Base-by-base conservation (phyloP, 169 alveolate genomes). In the Hepatocystis sp. region DNA sequence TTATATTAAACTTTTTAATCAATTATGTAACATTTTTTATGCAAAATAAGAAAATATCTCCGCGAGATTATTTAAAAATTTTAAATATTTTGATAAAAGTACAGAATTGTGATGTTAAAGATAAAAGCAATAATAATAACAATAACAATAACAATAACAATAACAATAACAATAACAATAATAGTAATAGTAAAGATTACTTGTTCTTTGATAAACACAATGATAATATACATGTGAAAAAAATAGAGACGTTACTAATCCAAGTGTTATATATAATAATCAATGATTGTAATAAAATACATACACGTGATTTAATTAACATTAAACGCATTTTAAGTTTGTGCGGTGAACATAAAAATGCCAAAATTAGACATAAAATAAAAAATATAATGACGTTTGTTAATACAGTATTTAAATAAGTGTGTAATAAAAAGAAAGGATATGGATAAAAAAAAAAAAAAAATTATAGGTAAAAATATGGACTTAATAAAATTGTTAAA, bases 51-150 rank as follows among this genome's bases (percentile, higher is more conserved):
- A 65, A 60, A 40, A 17, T 81, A 11, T 49, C 58, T n/a, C 63
- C 89, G 10, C 60, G 84, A 49, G 89, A 81, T 81, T 61, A 17
- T 81, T 67, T 84, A 28, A 81, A 81, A 55, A 34, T 81, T 81
- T 42, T 81, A 55, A 63, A 47, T 21, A 61, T 81, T 36, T 25
- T 81, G 4, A 13, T 61, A 10, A 81, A 81, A 49, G 30, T 81
- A n/a, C n/a, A n/a, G n/a, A n/a, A n/a, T n/a, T n/a, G n/a, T n/a
- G n/a, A n/a, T n/a, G n/a, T n/a, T n/a, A n/a, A n/a, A n/a, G n/a
- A n/a, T 1, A 2, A 7, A 17, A n/a, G 19, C 25, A 10, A 11
- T 13, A 21, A 30, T 17, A 39, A 27, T 17, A 44, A 4, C 44
- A 25, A 51, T 3, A 52, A 17, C 25, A 4, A 46, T 4, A 23